phyloP scores from a whole-genome alignment of 768 basidiomycete genomes.

The Artomyces pyxidatus region DNA sequence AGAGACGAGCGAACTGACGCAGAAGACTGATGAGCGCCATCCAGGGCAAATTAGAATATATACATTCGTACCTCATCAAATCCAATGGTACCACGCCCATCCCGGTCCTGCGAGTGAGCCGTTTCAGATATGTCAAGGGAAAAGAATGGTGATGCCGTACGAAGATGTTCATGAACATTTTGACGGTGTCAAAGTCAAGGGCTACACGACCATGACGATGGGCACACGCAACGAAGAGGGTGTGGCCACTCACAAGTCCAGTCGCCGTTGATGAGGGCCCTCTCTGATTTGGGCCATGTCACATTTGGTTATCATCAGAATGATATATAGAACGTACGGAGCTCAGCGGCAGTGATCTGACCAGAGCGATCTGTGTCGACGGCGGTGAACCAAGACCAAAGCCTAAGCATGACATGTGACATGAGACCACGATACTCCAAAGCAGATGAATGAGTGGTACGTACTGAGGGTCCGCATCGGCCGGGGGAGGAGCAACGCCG shows the following conservation, averaged over 20 bases:
- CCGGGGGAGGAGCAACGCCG: constrained; percentile 37
- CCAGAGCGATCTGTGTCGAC: constrained; percentile 69
- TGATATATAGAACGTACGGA: constrained; percentile 42
- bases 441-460: constrained; percentile 18
- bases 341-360: constrained; percentile 53
- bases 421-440: background rate
- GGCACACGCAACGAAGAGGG: background rate
- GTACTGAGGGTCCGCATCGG: constrained; percentile 72
- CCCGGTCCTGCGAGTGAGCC: constrained; percentile 25
- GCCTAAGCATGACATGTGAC: constrained; percentile 33
- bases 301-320: too few species aligned
- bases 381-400: constrained; percentile 66
- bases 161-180: constrained; percentile 77
- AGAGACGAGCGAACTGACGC: constrained; percentile 58
- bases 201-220: constrained; percentile 33
- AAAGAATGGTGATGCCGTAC: constrained; percentile 37
- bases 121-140: background rate
- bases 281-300: too few species aligned
- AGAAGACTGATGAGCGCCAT: constrained; percentile 5
- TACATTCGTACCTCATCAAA: constrained; percentile 56
- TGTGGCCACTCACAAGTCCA: constrained; percentile 63
- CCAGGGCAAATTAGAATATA: constrained; percentile 6
- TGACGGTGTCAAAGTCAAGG: constrained; percentile 82
- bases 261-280: constrained; percentile 51
- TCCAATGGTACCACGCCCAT: constrained; percentile 70